Conservation (phyloP, 176 grass and related monocot species). For the Phoenix dactylifera region DNA sequence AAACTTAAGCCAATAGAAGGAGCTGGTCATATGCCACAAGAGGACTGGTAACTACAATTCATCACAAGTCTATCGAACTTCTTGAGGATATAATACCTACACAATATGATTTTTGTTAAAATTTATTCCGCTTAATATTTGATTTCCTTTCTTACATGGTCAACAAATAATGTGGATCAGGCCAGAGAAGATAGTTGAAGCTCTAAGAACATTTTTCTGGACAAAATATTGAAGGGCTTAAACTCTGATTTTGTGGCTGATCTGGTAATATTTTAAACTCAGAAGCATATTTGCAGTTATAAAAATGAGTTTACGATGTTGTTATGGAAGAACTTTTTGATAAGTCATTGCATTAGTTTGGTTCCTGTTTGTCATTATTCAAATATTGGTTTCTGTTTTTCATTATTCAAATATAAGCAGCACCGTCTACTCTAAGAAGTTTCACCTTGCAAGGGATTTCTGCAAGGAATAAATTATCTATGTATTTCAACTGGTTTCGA, state of each 20-base stretch:
- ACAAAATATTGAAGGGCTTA: neutral
- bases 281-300: too few relatives aligned
- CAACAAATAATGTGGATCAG: conserved; percentile 21
- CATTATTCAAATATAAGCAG: too few relatives aligned
- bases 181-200: conserved; percentile 80
- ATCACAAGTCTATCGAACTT: conserved; percentile 3
- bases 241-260: neutral
- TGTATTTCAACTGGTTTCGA: too few relatives aligned
- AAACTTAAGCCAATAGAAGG: conserved; percentile 74
- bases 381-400: too few relatives aligned
- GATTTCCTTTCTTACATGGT: conserved; percentile 5
- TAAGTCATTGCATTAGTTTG: too few relatives aligned
- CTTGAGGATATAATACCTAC: neutral
- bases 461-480: too few relatives aligned
- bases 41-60: conserved; percentile 60
- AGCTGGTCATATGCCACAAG: conserved; percentile 91
- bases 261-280: too few relatives aligned
- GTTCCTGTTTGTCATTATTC: too few relatives aligned
- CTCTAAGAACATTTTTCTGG: conserved; percentile 48
- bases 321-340: too few relatives aligned
- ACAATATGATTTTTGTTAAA: neutral
- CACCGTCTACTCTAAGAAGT: too few relatives aligned
- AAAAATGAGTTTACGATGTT: too few relatives aligned
- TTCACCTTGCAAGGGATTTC: too few relatives aligned
- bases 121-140: conserved; percentile 1